A percentile compares a stretch with the other conserved stretches of the same genome.
These are phyloP conservation scores for Westerdykella sp. DNA, from an alignment of 2,329 filamentous ascomycete genomes.

Conservation along the genomic window DNA sequence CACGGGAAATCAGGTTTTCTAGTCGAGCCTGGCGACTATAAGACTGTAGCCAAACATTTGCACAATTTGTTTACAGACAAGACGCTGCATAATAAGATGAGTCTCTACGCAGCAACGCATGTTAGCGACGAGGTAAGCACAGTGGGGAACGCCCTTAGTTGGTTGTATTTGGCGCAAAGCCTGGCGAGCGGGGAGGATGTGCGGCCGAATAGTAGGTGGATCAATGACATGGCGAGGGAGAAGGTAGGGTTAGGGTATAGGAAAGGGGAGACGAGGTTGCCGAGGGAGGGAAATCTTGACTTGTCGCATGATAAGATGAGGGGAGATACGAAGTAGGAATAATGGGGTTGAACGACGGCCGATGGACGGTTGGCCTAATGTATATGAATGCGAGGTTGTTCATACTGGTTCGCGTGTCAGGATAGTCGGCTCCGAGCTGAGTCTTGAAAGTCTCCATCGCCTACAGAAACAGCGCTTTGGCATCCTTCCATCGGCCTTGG, in stretches of 20 bases:
- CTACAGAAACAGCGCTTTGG: constrained; percentile 5
- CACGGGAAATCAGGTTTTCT: constrained; percentile 67
- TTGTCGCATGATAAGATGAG: background rate
- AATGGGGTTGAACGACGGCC: no score
- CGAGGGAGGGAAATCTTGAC: constrained; percentile 30
- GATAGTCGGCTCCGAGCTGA: constrained; percentile 8
- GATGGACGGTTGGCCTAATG: constrained; percentile 30
- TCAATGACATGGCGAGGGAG: constrained; percentile 67
- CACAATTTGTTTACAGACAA: constrained; percentile 60
- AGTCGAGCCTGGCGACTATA: constrained; percentile 63
- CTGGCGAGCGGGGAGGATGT: constrained; percentile 54
- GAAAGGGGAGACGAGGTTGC: constrained; percentile 56
- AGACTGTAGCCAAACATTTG: constrained; percentile 62
- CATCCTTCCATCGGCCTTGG: constrained; percentile 7
- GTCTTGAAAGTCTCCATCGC: constrained; percentile 5
- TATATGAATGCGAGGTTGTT: constrained; percentile 7
- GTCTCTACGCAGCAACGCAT: constrained; percentile 54
- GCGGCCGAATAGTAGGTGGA: constrained; percentile 58
- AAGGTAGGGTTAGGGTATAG: constrained; percentile 55
- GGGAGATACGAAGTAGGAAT: no score
- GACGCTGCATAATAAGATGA: constrained; percentile 61
- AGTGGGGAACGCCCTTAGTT: constrained; percentile 68
- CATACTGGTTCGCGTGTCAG: constrained; percentile 9
- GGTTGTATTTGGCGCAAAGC: constrained; percentile 68
- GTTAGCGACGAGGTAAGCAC: constrained; percentile 79